Percentiles rank a stretch among this genome's conserved stretches.
phyloP scores from a whole-genome alignment of 1,139 yeast species.

The Magnusiomyces tetraspermus region DNA sequence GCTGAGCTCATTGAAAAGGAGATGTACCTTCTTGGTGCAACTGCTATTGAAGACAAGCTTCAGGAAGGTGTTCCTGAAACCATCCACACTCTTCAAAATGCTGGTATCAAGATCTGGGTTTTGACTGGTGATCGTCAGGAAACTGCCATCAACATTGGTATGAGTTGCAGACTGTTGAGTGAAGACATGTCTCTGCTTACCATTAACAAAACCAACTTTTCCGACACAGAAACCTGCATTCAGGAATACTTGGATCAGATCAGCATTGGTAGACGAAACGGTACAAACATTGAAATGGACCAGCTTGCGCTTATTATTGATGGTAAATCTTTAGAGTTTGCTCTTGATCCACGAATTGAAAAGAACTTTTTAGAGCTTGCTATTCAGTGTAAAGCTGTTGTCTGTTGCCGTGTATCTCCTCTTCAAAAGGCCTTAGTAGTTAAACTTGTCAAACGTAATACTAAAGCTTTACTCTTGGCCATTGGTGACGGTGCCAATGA shows the following conservation, averaged over 20 bases:
- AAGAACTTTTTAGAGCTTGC: constrained; percentile 73
- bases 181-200: constrained; percentile 93
- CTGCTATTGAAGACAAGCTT: constrained; percentile 94
- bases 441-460: constrained; percentile 67
- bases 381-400: constrained; percentile 83
- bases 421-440: constrained; percentile 96
- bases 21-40: constrained; percentile 80
- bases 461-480: constrained; percentile 82
- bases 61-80: constrained; percentile 99
- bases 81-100: constrained; percentile 85
- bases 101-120: constrained; percentile 96
- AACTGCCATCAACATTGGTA: constrained; percentile 97
- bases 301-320: constrained; percentile 86
- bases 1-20: constrained; percentile 79
- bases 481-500: constrained; percentile 98
- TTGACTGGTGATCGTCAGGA: constrained; percentile 97
- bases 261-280: constrained; percentile 22
- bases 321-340: constrained; percentile 81
- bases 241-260: constrained; percentile 70
- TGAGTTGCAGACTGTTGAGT: constrained; percentile 88
- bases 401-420: constrained; percentile 97
- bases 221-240: constrained; percentile 62
- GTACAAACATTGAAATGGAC: constrained; percentile 55
- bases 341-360: constrained; percentile 73
- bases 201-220: constrained; percentile 75